Conservation (phyloP, 371 early-diverging fungal species). For the Synchytrium microbalum region DNA sequence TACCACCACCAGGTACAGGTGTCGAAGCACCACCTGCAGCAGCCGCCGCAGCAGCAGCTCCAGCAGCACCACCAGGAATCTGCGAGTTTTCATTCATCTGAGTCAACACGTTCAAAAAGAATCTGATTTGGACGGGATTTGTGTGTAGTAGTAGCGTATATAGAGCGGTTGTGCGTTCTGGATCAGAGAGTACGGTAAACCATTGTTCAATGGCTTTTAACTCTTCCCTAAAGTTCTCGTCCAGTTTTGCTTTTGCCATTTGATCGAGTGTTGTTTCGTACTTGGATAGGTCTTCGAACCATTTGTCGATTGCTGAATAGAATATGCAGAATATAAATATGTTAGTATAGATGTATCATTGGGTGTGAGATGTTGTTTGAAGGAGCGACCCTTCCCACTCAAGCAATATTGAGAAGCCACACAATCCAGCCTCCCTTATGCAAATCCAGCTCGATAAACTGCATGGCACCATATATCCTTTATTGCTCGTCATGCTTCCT, state of each 20-base stretch:
- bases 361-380: no score
- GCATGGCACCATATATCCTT: no score
- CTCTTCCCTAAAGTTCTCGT: slow-evolving; percentile 88
- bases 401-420: no score
- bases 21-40: slow-evolving; percentile 2
- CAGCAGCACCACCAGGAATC: slow-evolving; percentile 27
- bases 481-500: no score
- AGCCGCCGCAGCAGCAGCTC: slow-evolving; percentile 1
- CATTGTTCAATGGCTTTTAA: slow-evolving; percentile 88
- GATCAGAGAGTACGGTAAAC: slow-evolving; percentile 80
- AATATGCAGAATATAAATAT: background rate
- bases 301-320: slow-evolving; percentile 75
- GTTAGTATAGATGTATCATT: no score
- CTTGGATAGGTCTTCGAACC: slow-evolving; percentile 84
- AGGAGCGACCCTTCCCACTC: no score
- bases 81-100: slow-evolving; percentile 80
- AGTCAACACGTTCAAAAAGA: slow-evolving; percentile 83
- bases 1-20: background rate
- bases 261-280: slow-evolving; percentile 86
- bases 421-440: no score
- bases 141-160: slow-evolving; percentile 84
- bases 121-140: slow-evolving; percentile 81
- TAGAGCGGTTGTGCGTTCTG: slow-evolving; percentile 85
- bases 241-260: slow-evolving; percentile 86
- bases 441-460: no score